Conservation (phyloP, 2,329 filamentous ascomycete species). For the Xylariaceae sp. region DNA sequence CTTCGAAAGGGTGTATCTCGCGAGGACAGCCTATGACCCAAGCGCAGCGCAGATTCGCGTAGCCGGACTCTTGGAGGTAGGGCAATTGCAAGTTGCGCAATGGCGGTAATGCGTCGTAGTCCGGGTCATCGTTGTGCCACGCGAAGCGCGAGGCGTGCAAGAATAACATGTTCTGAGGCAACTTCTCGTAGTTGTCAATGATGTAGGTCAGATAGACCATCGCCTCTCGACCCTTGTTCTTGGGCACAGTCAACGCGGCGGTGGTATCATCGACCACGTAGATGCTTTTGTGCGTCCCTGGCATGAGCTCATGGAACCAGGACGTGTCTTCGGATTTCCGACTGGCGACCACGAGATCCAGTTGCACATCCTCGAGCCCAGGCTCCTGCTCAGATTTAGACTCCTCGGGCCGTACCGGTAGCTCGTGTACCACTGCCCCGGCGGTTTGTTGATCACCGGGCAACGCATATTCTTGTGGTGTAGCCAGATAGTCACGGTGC, state of each 20-base stretch:
- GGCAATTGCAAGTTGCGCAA: constrained; percentile 46
- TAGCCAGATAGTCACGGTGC: not conserved
- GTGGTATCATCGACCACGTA: constrained; percentile 50
- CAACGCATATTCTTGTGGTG: not conserved
- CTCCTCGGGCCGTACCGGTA: not conserved
- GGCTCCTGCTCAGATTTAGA: not conserved
- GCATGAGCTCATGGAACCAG: constrained; percentile 40
- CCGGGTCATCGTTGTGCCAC: constrained; percentile 52
- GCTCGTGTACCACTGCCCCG: not conserved
- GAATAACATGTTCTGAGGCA: constrained; percentile 44
- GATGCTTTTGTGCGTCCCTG: constrained; percentile 48
- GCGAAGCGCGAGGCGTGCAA: constrained; percentile 43
- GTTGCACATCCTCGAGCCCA: constrained; percentile 9
- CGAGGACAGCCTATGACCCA: constrained; percentile 53
- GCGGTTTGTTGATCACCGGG: not conserved
- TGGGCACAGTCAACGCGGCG: constrained; percentile 44
- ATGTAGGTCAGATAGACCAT: constrained; percentile 53
- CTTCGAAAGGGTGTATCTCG: constrained; percentile 40
- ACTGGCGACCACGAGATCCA: constrained; percentile 33
- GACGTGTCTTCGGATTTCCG: constrained; percentile 29
- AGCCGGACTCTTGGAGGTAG: constrained; percentile 51
- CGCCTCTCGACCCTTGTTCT: constrained; percentile 49
- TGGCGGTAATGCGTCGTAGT: constrained; percentile 51
- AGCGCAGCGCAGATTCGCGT: constrained; percentile 58
- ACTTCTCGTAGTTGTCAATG: constrained; percentile 44